Base-by-base conservation (phyloP, 208 protist species). In the Acanthamoeba lenticulata region DNA sequence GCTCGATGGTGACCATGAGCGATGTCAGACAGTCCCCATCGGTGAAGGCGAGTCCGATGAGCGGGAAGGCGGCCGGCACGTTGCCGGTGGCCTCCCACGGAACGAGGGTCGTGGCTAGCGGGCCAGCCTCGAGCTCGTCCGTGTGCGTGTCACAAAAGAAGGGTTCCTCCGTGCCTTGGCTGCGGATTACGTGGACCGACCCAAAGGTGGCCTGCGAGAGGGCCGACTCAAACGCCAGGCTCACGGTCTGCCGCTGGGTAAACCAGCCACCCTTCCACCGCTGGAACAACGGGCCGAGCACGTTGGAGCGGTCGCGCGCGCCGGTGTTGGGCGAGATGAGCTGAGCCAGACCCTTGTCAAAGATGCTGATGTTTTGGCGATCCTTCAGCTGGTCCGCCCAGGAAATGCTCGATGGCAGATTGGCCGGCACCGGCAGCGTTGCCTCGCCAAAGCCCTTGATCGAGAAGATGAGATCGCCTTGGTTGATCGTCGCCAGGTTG, bases 251-350 rank as follows among this genome's bases (percentile, higher is more conserved):
- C 19, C 85, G 85, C 85, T 91, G 85, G 85, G 85, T 74, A 52
- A 91, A 91, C 85, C 85, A 91, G 42, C 85, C 85, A 21, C 85
- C 85, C 85, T 91, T 91, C 85, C 85, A 91, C 4, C 85, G 49
- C 52, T 91, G 85, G 52, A 91, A 91, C 57, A 91, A 52, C 15
- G 85, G 85, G 21, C 85, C 85, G 19, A 91, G 40, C 57, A 91
- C 57, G 29, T 91, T 91, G 57, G 52, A 9, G 13, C 40, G 24
- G 55, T 91, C 85, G 2, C 38, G 9, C 29, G 85, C 85, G 27
- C 85, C 85, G 17, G 85, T 91, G 85, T 91, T 91, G 49, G 85
- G 85, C 21, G 85, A 91, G 19, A 91, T 74, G 15, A 83, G 13
- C 72, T 83, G 72, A 44, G 72, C 72, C 24, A 83, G 72, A 6